Evolutionary conservation across 2,329 filamentous ascomycete species (phyloP), one percentile per base, ranked within the genome.

Genomic region (Moelleriella libera): DNA sequence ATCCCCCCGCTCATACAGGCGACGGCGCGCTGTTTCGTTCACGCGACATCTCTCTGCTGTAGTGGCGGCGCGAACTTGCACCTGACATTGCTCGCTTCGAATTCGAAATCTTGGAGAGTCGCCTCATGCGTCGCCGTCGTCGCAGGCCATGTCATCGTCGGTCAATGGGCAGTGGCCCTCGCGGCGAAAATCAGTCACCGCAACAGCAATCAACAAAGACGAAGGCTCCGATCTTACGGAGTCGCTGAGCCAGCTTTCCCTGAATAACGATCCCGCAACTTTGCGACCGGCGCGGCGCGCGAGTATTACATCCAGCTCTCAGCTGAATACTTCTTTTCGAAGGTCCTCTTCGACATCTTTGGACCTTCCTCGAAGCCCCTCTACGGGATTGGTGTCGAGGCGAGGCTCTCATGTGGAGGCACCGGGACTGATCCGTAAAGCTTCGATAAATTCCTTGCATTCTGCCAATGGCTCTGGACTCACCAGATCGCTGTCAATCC

Each of bases 371-470:
- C 69, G 58, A 58, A 73, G 59, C 65, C 72, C 55, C 47, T 72
- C 14, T 7, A 7, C 58, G 51, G 59, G 56, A 49, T 62, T 65
- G 11, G 65, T 67, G 9, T 70, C 72, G 5, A 64, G 69, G 46
- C 64, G 69, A 47, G 68, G 69, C 8, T 70, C 73, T 8, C 64
- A 68, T 47, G 68, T 71, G 5, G 63, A 61, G 21, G 75, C 74
- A 2, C 75, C 75, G 1, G 65, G 68, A 0, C 62, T 80, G 5
- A 60, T 75, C 40, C 69, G 74, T 30, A 80, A 79, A 55, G 68
- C 75, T 1, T 80, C 76, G 3, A 70, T 70, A 53, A 78, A 72
- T 58, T 80, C 76, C 32, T 60, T 80, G 40, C 72, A 68, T 53
- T 77, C 74, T 1, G 63, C 63, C 29, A 71, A 63, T 52, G 69